phyloP scores from a whole-genome alignment of 352 stramenopile genomes.

The Phytophthora citrophthora region DNA sequence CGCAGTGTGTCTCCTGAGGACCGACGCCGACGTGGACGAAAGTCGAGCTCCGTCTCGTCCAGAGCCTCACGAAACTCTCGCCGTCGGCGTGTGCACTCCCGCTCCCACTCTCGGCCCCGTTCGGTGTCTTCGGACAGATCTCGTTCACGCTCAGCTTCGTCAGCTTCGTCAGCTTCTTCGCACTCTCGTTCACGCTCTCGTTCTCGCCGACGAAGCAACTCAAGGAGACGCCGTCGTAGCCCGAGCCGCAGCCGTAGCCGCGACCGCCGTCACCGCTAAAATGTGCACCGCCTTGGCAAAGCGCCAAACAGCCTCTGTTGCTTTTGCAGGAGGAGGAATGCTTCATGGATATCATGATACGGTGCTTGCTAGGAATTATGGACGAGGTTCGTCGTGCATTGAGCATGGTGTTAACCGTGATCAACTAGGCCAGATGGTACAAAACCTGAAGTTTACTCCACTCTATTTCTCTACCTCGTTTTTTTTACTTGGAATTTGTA shows the following conservation, averaged over 20 bases:
- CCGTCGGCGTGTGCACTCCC: constrained; percentile 31
- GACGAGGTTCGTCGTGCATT: no score
- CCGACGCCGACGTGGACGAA: constrained; percentile 30
- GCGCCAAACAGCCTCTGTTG: neutral
- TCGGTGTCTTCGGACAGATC: constrained; percentile 29
- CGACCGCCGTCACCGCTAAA: constrained; percentile 29
- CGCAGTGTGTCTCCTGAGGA: constrained; percentile 24
- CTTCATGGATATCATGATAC: no score
- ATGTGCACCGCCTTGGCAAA: neutral
- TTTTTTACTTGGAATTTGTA: constrained; percentile 21
- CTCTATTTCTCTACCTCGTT: neutral
- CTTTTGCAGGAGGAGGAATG: neutral
- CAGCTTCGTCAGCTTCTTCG: constrained; percentile 10
- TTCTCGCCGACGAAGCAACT: constrained; percentile 29
- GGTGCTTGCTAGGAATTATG: no score
- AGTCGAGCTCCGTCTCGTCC: constrained; percentile 25
- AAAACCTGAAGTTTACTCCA: constrained; percentile 4
- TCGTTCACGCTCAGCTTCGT: constrained; percentile 36
- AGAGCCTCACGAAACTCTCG: constrained; percentile 21
- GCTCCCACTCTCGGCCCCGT: constrained; percentile 29
- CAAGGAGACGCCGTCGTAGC: constrained; percentile 36
- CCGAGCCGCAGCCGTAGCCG: constrained; percentile 20
- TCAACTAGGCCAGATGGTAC: neutral
- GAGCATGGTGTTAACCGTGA: no score
- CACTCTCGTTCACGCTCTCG: constrained; percentile 33